These are phyloP conservation scores for Lepidopterella palustris DNA, from an alignment of 495 filamentous ascomycete genomes.

Conservation along the genomic window DNA sequence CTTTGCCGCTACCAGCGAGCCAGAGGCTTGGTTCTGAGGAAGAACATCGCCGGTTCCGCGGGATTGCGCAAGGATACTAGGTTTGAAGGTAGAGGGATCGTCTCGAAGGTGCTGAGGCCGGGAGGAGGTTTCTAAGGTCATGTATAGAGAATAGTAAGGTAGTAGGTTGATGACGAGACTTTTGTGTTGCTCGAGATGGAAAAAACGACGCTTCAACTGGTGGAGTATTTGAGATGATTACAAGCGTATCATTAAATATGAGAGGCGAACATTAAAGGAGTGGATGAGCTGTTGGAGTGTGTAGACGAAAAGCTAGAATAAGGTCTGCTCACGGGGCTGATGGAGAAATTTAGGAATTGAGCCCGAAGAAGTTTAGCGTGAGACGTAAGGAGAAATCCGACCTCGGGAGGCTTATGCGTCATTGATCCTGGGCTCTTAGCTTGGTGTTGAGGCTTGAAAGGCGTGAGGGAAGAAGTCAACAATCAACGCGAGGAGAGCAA, in stretches of 20 bases:
- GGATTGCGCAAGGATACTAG: constrained; percentile 44
- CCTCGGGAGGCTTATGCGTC: neutral
- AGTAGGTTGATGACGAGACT: neutral
- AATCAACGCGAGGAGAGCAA: neutral
- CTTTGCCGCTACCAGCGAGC: constrained; percentile 33
- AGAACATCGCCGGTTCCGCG: constrained; percentile 55
- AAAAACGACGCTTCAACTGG: neutral
- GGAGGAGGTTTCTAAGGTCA: constrained; percentile 22
- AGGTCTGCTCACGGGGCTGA: neutral
- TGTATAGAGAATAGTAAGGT: constrained; percentile 4
- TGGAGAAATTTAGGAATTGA: neutral
- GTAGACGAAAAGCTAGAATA: neutral
- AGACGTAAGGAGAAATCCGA: neutral
- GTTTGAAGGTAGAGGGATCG: constrained; percentile 7
- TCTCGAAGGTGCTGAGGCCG: constrained; percentile 12
- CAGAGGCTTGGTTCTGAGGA: constrained; percentile 39
- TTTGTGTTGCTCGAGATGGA: neutral
- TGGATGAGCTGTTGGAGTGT: neutral
- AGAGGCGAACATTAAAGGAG: neutral
- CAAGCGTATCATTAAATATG: neutral
- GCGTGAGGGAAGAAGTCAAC: neutral
- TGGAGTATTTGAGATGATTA: neutral
- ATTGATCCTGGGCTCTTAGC: neutral
- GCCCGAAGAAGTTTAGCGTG: neutral
- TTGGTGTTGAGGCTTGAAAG: neutral